Base-by-base conservation (phyloP, 805 yeast genomes). In the Kuraishia cidri region DNA sequence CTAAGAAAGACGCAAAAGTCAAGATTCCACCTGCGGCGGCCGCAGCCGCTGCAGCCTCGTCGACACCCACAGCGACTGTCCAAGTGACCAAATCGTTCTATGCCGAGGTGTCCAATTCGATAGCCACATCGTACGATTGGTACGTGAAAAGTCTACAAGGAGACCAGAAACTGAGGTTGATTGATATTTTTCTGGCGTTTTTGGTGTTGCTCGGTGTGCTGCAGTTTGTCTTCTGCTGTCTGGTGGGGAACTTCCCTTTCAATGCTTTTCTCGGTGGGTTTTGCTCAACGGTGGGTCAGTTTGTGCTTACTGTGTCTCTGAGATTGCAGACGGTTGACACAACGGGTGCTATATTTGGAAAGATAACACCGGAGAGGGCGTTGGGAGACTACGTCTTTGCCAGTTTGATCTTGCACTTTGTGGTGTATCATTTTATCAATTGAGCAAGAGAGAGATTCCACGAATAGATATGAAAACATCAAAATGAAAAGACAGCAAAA, bases 181-280 rank as follows among this genome's bases (percentile, higher is more conserved):
- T 90, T 43, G 97, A 92, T 54, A 44, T 68, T 10, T 92, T 88
- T 50, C 66, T 90, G 48, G 72, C 55, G 17, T 87, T 83, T 43
- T 58, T 90, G 37, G 88, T 90, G 12, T 56, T 64, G 0, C 62
- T 85, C 38, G 98, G 95, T 1, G 59, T 71, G 1, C 56, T 83
- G 19, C 97, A 92, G 58, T 86, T 87, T 50, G 60, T 66, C 4
- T 90, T 87, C 56, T 82, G 83, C 43, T 44, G 79, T 26, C 39
- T 86, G 10, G 74, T 87, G 29, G 95, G 97, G 24, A 85, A 75
- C 46, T 92, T 81, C 71, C 99, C 99, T 12, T 92, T 92, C 71
- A 92, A 92, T 59, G 97, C 96, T 16, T 92, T 92, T 52, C 67
- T 92, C 38, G 90, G 95, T 14, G 97, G 97, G 1, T 92, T 92